Percentiles rank a stretch among this genome's conserved stretches.
Conservation (phyloP, 73 alveolate species). For the Paramecium octaurelia region DNA sequence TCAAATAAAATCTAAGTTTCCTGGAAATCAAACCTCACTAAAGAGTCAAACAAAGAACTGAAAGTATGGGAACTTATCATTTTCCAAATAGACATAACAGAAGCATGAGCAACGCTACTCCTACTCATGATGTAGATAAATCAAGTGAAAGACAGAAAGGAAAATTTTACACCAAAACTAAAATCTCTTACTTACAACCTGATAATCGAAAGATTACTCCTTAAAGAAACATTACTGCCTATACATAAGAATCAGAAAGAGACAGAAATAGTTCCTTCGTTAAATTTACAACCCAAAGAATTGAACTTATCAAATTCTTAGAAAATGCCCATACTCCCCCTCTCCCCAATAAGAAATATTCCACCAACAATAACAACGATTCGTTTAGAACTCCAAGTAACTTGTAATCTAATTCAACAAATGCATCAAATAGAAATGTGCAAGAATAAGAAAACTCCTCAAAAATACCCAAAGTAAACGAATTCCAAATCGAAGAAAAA, state of each 20-base stretch:
- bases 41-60: constrained; percentile 45
- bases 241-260: not conserved
- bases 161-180: not conserved
- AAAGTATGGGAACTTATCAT: not conserved
- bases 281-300: constrained; percentile 7
- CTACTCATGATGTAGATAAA: not conserved
- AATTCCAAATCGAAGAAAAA: not conserved
- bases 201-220: not conserved
- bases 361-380: not conserved
- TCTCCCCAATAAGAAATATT: constrained; percentile 10
- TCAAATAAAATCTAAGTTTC: not conserved
- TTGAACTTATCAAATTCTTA: not conserved
- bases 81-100: not conserved
- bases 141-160: not conserved
- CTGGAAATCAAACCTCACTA: not conserved
- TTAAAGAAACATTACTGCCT: not conserved
- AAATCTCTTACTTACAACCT: not conserved
- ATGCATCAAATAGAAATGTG: not conserved
- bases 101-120: not conserved
- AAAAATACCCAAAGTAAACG: not conserved
- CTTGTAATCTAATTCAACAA: constrained; percentile 30
- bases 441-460: not conserved
- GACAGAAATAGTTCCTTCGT: constrained; percentile 13
- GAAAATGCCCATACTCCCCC: constrained; percentile 53
- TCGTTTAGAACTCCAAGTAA: constrained; percentile 37